Evolutionary conservation across 2,329 filamentous ascomycete species (phyloP).

Genomic region (Acrocalymma vagum): DNA sequence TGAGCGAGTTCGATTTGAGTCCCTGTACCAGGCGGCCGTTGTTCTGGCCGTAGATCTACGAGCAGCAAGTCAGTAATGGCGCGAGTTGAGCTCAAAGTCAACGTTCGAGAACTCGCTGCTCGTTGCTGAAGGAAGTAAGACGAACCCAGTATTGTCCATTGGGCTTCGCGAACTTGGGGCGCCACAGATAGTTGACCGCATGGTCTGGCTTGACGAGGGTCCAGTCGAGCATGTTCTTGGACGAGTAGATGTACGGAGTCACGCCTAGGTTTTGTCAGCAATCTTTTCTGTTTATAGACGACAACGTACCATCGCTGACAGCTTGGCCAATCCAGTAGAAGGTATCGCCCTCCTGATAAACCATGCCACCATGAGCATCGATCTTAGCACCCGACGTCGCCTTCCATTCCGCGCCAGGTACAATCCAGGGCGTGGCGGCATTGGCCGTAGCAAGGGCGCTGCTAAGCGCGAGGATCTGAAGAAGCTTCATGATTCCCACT

Average conservation of each 20-base stretch:
- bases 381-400: conserved; percentile 51
- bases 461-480: conserved; percentile 9
- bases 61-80: too few relatives aligned
- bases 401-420: conserved; percentile 50
- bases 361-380: conserved; percentile 52
- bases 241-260: conserved; percentile 51
- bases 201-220: conserved; percentile 41
- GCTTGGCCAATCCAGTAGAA: conserved; percentile 54
- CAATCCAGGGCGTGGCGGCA: conserved; percentile 46
- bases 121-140: too few relatives aligned
- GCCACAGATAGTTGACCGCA: conserved; percentile 49
- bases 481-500: too few relatives aligned
- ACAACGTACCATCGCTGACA: conserved; percentile 38
- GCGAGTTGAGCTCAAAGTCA: too few relatives aligned
- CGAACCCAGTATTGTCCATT: too few relatives aligned
- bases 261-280: conserved; percentile 30
- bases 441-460: neutral
- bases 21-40: conserved; percentile 51
- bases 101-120: too few relatives aligned
- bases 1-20: conserved; percentile 40
- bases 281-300: neutral
- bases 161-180: conserved; percentile 53
- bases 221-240: conserved; percentile 53
- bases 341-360: conserved; percentile 46
- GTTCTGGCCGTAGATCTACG: conserved; percentile 53